Percentiles rank a stretch among this genome's conserved stretches.
Conservation (phyloP, 495 filamentous ascomycete genomes). For the Penicillium cataractarum region DNA sequence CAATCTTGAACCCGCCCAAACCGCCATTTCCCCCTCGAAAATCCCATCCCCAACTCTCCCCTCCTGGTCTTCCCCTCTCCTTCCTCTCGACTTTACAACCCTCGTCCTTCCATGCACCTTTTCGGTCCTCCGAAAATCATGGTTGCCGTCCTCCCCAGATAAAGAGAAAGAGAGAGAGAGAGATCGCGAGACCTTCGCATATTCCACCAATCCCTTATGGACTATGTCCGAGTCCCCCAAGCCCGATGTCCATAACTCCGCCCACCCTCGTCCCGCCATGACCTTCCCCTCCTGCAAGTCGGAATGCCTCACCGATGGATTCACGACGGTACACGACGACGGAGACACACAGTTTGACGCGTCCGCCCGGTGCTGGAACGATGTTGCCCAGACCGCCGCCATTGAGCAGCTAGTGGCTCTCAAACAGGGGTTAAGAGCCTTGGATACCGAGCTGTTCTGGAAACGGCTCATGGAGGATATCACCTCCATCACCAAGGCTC, state of each 20-base stretch:
- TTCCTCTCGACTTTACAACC: conserved; percentile 4
- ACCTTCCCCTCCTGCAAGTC: conserved; percentile 45
- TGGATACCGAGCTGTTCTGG: conserved; percentile 69
- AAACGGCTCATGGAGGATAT: conserved; percentile 66
- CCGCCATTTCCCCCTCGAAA: no score
- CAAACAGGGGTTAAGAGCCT: conserved; percentile 59
- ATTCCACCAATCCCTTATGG: conserved; percentile 26
- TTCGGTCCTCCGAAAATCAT: conserved; percentile 27
- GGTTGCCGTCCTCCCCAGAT: conserved; percentile 33
- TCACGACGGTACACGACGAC: conserved; percentile 43
- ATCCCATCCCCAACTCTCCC: conserved; percentile 15
- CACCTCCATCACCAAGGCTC: conserved; percentile 63
- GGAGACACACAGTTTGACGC: conserved; percentile 55
- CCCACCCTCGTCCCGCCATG: conserved; percentile 33
- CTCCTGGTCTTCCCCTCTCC: background rate
- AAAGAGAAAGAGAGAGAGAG: conserved; percentile 12
- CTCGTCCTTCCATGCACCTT: conserved; percentile 11
- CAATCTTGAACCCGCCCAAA: conserved; percentile 1
- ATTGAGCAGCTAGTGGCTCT: conserved; percentile 64
- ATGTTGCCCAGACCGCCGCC: conserved; percentile 60
- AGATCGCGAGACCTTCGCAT: conserved; percentile 1
- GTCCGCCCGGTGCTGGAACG: conserved; percentile 50
- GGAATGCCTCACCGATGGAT: conserved; percentile 48
- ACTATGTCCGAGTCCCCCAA: conserved; percentile 46
- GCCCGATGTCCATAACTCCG: conserved; percentile 40